Evolutionary conservation across 495 filamentous ascomycete genomes (phyloP), one percentile per base, ranked within the genome.

Genomic region (Aspergillus saccharolyticus): DNA sequence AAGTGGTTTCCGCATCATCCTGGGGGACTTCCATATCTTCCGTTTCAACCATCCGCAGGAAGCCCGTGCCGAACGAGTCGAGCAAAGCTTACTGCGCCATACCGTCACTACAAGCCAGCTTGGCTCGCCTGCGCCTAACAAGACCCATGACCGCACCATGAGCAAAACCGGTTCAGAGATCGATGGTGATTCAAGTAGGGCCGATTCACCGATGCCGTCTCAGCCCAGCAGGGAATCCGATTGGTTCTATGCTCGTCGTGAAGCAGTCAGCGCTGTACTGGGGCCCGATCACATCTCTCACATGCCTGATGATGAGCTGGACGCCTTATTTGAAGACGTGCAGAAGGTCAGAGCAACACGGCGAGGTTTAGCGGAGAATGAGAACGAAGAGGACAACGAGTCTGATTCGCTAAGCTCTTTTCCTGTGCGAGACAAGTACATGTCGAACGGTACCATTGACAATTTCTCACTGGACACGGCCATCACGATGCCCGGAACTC

Each of bases 11-110:
- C 88, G 94, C 24, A 89, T 99, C 44, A 99, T 99, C 48, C 76
- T 99, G 10, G 94, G 95, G 16, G 94, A 99, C 70, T 99, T 99
- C 66, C 94, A 99, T 68, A 99, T 99, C 54, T 99, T 97, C 72
- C 82, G 94, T 56, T 99, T 99, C 77, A 99, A 99, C 62, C 90
- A 99, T 68, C 94, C 94, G 1, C 86, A 96, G 76, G 94, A 99
- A 74, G 94, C 95, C 39, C 84, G 90, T 15, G 91, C 91, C 7
- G 94, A 99, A 71, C 78, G 95, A 53, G 91, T 92, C 15, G 91
- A 96, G 63, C 85, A 91, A 62, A 96, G 90, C 64, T 74, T 93
- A 9, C 75, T 99, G 53, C 85, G 93, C 51, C 93, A 99, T 64
- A 92, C 92, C 12, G 80, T 96, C 42, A 91, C 89, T 5, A 86